Evolutionary conservation across 352 stramenopile species (phyloP).

Genomic region (Phytophthora pisi): DNA sequence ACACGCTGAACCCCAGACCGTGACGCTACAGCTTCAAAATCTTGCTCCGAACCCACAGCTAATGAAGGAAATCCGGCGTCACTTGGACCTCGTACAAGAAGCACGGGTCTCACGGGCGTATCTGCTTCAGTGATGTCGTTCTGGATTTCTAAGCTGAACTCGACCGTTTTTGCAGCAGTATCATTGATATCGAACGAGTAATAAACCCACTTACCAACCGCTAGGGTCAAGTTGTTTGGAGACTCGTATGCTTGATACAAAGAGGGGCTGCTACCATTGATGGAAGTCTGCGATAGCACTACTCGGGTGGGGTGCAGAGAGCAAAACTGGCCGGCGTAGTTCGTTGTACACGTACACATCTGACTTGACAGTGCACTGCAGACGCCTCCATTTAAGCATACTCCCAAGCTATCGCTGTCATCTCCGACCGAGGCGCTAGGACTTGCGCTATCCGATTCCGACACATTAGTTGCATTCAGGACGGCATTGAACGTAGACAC

Average conservation of each 20-base stretch:
- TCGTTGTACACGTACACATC: constrained; percentile 53
- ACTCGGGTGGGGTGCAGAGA: constrained; percentile 32
- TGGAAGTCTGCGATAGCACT: constrained; percentile 15
- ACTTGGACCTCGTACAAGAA: constrained; percentile 57
- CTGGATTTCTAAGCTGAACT: constrained; percentile 54
- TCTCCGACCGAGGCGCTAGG: constrained; percentile 6
- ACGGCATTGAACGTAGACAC: constrained; percentile 21
- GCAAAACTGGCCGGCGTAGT: constrained; percentile 51
- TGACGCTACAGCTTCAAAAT: constrained; percentile 49
- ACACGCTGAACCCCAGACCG: constrained; percentile 42
- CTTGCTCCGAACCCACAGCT: constrained; percentile 44
- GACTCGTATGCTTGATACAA: constrained; percentile 39
- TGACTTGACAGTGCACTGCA: constrained; percentile 58
- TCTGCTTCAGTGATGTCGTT: constrained; percentile 42
- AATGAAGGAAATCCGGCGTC: constrained; percentile 65
- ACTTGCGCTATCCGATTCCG: constrained; percentile 7
- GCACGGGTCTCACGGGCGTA: constrained; percentile 56
- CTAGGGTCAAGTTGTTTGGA: constrained; percentile 32
- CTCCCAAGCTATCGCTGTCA: constrained; percentile 23
- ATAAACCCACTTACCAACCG: constrained; percentile 62
- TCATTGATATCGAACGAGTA: constrained; percentile 72
- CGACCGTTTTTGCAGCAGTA: constrained; percentile 39
- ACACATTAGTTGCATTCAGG: constrained; percentile 11
- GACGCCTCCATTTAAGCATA: constrained; percentile 52
- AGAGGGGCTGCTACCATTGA: neutral